These are phyloP conservation scores for Ulvella scutata DNA, from an alignment of 139 green algal genomes.

Conservation along the genomic window DNA sequence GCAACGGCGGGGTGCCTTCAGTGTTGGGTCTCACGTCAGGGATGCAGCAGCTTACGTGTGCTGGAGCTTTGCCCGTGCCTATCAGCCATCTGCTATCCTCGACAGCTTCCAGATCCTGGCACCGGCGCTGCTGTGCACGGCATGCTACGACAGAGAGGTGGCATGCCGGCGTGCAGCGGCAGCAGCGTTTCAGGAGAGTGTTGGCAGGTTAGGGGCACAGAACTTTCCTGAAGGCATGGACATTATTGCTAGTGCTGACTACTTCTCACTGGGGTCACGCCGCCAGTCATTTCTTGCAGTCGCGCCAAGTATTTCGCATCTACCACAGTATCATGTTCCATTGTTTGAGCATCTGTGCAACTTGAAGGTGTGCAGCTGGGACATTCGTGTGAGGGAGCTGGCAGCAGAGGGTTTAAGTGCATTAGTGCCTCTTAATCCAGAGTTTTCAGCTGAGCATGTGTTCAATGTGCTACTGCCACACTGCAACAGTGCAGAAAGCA, in stretches of 20 bases:
- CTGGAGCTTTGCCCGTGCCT: slow-evolving; percentile 87
- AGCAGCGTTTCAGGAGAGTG: slow-evolving; percentile 89
- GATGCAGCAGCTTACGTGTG: slow-evolving; percentile 94
- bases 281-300: slow-evolving; percentile 11
- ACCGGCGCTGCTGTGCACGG: slow-evolving; percentile 58
- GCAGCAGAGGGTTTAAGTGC: slow-evolving; percentile 50
- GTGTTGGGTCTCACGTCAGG: slow-evolving; percentile 82
- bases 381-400: slow-evolving; percentile 58
- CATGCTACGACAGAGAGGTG: slow-evolving; percentile 84
- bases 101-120: slow-evolving; percentile 27
- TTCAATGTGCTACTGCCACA: background rate
- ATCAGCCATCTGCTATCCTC: slow-evolving; percentile 26
- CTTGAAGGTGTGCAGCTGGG: slow-evolving; percentile 83
- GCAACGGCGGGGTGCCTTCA: slow-evolving; percentile 68
- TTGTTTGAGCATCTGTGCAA: slow-evolving; percentile 64
- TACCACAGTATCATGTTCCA: slow-evolving; percentile 35
- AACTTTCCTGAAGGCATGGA: slow-evolving; percentile 79
- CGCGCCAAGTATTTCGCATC: slow-evolving; percentile 18
- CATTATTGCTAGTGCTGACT: slow-evolving; percentile 78
- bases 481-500: background rate
- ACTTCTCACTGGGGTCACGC: slow-evolving; percentile 62
- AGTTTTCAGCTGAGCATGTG: background rate
- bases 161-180: slow-evolving; percentile 75
- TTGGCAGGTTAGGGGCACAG: slow-evolving; percentile 62
- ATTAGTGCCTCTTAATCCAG: slow-evolving; percentile 21